Percentiles rank a stretch among this genome's conserved stretches.
phyloP scores from a whole-genome alignment of 2,329 filamentous ascomycete species.

The Penicillium decumbens region DNA sequence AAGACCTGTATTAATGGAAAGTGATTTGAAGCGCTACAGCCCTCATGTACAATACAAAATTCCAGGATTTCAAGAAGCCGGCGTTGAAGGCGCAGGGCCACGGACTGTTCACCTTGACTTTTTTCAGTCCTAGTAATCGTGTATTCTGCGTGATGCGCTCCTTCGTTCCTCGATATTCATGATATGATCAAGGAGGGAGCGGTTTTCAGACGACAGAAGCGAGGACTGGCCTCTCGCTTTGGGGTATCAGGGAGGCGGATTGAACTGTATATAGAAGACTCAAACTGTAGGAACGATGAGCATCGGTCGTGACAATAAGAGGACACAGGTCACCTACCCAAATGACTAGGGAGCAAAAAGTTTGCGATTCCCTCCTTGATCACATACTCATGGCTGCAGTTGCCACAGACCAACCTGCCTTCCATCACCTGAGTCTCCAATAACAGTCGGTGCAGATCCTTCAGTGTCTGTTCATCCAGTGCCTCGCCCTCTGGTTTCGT shows the following conservation, averaged over 20 bases:
- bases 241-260: neutral
- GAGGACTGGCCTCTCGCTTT: neutral
- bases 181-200: no score
- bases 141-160: neutral
- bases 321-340: constrained; percentile 48
- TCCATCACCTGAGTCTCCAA: constrained; percentile 86
- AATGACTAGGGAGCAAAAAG: constrained; percentile 86
- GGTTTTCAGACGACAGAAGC: neutral
- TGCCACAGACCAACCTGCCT: constrained; percentile 83
- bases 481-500: constrained; percentile 60
- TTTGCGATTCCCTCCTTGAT: constrained; percentile 96
- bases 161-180: neutral
- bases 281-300: constrained; percentile 5
- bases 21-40: constrained; percentile 21
- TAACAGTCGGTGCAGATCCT: constrained; percentile 74
- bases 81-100: neutral
- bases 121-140: neutral
- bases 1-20: constrained; percentile 15
- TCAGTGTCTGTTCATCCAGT: constrained; percentile 65
- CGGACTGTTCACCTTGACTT: neutral
- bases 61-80: constrained; percentile 8
- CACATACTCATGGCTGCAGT: constrained; percentile 89
- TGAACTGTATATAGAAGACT: neutral
- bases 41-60: constrained; percentile 28
- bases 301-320: no score